Conservation (phyloP, 345 rosid genomes). For the Eucalyptus paniculata region DNA sequence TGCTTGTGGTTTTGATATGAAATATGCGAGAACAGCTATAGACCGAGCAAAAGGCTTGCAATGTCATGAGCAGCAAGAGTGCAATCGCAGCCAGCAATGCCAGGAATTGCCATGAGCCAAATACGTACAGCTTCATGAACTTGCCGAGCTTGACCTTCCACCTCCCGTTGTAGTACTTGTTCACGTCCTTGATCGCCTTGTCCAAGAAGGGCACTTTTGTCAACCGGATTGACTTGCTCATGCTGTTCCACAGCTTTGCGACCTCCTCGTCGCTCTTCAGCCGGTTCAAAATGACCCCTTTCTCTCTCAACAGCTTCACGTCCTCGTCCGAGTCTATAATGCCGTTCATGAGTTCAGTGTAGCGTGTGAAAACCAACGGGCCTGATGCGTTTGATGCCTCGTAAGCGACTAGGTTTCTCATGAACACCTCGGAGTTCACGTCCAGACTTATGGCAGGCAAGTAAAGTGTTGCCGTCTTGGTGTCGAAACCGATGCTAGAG, state of each 20-base stretch:
- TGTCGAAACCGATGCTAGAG: constrained; percentile 27
- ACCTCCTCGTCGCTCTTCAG: constrained; percentile 65
- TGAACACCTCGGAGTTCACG: constrained; percentile 36
- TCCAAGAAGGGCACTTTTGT: constrained; percentile 60
- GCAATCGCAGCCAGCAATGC: constrained; percentile 33
- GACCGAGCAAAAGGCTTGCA: constrained; percentile 36
- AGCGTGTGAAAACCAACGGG: constrained; percentile 51
- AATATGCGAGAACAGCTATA: neutral
- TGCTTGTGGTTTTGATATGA: neutral
- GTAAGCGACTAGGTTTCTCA: constrained; percentile 69
- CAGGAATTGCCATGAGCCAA: constrained; percentile 58
- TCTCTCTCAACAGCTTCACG: constrained; percentile 50
- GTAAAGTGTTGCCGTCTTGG: constrained; percentile 13
- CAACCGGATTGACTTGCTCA: constrained; percentile 52
- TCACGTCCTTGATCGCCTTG: constrained; percentile 65
- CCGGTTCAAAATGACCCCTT: constrained; percentile 42
- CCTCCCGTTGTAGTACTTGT: constrained; percentile 32
- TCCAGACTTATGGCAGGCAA: constrained; percentile 58
- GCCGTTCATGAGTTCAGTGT: constrained; percentile 72
- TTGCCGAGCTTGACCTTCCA: constrained; percentile 42
- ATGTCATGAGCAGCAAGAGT: constrained; percentile 37
- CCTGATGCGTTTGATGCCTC: constrained; percentile 56
- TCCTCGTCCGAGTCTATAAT: constrained; percentile 59
- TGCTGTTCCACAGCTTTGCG: constrained; percentile 69
- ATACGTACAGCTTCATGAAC: constrained; percentile 26